A percentile compares a stretch with the other conserved stretches of the same genome.
These are phyloP conservation scores for Solanum hybrid DNA, from an alignment of 305 asterid species.

Conservation along the genomic window DNA sequence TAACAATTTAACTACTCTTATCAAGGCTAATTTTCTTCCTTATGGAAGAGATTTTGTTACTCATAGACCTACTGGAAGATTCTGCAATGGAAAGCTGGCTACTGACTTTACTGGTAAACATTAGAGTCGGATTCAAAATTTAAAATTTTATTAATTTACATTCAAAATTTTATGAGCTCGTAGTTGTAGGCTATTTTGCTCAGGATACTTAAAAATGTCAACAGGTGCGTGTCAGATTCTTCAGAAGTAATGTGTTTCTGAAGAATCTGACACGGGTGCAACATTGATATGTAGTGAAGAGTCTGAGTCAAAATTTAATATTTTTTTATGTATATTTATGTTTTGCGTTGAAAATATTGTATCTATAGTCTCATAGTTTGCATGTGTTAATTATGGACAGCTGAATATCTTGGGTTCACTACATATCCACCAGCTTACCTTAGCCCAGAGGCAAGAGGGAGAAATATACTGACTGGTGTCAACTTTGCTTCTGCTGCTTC, in stretches of 20 bases:
- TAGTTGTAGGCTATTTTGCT: not conserved
- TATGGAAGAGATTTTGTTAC: slow-evolving; percentile 68
- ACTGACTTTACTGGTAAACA: slow-evolving; percentile 68
- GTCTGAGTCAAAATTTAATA: not conserved
- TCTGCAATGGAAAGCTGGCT: slow-evolving; percentile 83
- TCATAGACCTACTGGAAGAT: slow-evolving; percentile 77
- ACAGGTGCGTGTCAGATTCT: not conserved
- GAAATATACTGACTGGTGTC: slow-evolving; percentile 45
- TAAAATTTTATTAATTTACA: not conserved
- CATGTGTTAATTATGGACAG: slow-evolving; percentile 22
- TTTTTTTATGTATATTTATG: not conserved
- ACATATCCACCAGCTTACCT: slow-evolving; percentile 77
- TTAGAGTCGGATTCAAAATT: not conserved
- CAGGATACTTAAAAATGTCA: not conserved
- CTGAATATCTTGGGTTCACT: slow-evolving; percentile 70
- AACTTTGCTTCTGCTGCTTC: slow-evolving; percentile 91
- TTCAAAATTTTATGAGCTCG: not conserved
- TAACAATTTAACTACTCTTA: slow-evolving; percentile 46
- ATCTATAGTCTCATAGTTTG: not conserved
- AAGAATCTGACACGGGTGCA: not conserved
- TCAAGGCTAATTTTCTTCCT: slow-evolving; percentile 82
- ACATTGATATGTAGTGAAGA: not conserved
- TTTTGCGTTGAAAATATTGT: not conserved
- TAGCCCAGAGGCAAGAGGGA: slow-evolving; percentile 51
- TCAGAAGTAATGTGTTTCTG: no score